Conservation (phyloP, 768 basidiomycete genomes). For the Sarcodon sp. region DNA sequence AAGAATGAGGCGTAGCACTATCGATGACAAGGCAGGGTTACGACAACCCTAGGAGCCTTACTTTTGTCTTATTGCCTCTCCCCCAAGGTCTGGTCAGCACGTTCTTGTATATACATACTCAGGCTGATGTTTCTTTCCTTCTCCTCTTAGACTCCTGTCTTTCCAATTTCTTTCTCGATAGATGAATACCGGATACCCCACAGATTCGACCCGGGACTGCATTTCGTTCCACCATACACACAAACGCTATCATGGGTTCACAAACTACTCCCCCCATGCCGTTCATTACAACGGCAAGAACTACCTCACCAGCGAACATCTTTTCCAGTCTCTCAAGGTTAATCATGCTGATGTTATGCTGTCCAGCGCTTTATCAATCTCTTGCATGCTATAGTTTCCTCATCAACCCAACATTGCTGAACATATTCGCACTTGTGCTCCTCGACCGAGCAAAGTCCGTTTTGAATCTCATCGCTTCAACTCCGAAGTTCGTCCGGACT, state of each 20-base stretch:
- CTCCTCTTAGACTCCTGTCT: too few species aligned
- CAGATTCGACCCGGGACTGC: too few species aligned
- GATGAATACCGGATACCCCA: too few species aligned
- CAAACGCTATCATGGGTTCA: constrained; percentile 56
- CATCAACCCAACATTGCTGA: constrained; percentile 44
- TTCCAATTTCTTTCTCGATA: too few species aligned
- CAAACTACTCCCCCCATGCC: constrained; percentile 60
- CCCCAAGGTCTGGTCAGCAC: too few species aligned
- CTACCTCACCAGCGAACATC: constrained; percentile 68
- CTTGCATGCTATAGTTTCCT: neutral
- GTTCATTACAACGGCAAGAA: constrained; percentile 47
- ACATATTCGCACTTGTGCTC: constrained; percentile 52
- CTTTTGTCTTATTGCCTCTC: too few species aligned
- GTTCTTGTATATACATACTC: too few species aligned
- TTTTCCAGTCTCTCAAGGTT: constrained; percentile 56
- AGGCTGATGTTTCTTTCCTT: too few species aligned
- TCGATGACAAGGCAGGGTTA: too few species aligned
- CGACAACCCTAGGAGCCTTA: too few species aligned
- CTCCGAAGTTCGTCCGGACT: constrained; percentile 48
- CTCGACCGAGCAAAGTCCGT: constrained; percentile 49
- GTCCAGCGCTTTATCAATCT: neutral
- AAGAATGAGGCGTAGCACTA: too few species aligned
- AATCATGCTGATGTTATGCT: neutral
- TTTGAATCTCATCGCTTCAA: constrained; percentile 56
- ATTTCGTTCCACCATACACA: constrained; percentile 54